These are phyloP conservation scores for Ligustrum vulgare DNA, from an alignment of 257 asterid species.

Conservation along the genomic window DNA sequence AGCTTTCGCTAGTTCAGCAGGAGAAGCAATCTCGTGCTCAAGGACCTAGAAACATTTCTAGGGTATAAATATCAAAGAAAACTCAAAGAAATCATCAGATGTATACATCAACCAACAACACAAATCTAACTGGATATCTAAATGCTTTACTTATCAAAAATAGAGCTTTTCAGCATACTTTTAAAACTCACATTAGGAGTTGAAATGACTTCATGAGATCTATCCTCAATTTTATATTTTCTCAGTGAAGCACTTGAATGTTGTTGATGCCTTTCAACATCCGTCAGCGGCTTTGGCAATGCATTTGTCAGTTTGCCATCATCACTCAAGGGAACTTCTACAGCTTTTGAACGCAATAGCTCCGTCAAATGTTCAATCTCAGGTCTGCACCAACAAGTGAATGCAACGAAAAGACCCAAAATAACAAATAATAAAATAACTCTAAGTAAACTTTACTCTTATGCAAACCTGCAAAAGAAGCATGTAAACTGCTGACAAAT, in stretches of 20 bases:
- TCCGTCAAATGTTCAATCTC: slow-evolving; percentile 71
- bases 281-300: slow-evolving; percentile 30
- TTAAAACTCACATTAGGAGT: slow-evolving; percentile 39
- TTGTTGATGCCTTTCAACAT: slow-evolving; percentile 38
- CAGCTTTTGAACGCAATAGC: slow-evolving; percentile 69
- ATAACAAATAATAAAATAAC: neutral
- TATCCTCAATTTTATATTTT: slow-evolving; percentile 34
- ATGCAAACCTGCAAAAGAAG: neutral
- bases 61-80: slow-evolving; percentile 21
- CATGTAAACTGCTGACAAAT: slow-evolving; percentile 9
- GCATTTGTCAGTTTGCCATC: slow-evolving; percentile 27
- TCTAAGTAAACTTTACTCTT: neutral
- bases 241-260: slow-evolving; percentile 32
- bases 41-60: slow-evolving; percentile 48
- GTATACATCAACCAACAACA: neutral
- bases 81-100: slow-evolving; percentile 12
- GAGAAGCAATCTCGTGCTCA: slow-evolving; percentile 69
- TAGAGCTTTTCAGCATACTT: slow-evolving; percentile 37
- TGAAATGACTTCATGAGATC: slow-evolving; percentile 36
- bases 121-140: neutral
- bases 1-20: slow-evolving; percentile 92
- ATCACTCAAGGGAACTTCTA: slow-evolving; percentile 34
- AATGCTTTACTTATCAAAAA: neutral
- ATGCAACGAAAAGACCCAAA: neutral
- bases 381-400: slow-evolving; percentile 49